A percentile compares a stretch with the other conserved stretches of the same genome.
These are phyloP conservation scores for thale cress (Arabidopsis thaliana) DNA, from an alignment of 345 rosid species.

Conservation along the genomic window DNA sequence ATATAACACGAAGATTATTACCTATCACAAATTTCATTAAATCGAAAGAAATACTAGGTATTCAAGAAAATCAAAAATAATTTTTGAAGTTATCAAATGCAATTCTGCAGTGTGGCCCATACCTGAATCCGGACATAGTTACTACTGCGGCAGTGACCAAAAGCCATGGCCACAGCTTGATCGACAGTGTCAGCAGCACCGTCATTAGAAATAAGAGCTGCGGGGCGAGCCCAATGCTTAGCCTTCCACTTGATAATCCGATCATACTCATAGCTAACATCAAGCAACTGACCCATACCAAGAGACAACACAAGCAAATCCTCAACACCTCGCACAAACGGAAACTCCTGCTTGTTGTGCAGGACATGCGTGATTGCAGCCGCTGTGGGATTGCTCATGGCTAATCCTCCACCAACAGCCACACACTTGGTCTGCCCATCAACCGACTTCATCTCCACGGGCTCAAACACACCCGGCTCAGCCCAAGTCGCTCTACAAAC, in stretches of 20 bases:
- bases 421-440: slow-evolving; percentile 80
- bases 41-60: not conserved
- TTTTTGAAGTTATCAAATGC: too few relatives aligned
- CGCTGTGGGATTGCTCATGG: slow-evolving; percentile 87
- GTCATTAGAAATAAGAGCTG: slow-evolving; percentile 83
- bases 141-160: slow-evolving; percentile 73
- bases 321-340: slow-evolving; percentile 94
- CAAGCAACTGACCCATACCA: slow-evolving; percentile 83
- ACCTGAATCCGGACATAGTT: slow-evolving; percentile 95
- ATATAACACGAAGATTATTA: not conserved
- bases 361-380: slow-evolving; percentile 97
- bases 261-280: slow-evolving; percentile 71
- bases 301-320: slow-evolving; percentile 85
- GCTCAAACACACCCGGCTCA: slow-evolving; percentile 77
- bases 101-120: slow-evolving; percentile 5
- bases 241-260: slow-evolving; percentile 75
- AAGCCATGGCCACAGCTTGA: slow-evolving; percentile 95
- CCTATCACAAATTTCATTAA: not conserved
- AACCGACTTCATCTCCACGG: slow-evolving; percentile 68
- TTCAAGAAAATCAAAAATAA: not conserved
- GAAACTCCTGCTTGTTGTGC: slow-evolving; percentile 97
- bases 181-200: slow-evolving; percentile 88
- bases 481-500: slow-evolving; percentile 97
- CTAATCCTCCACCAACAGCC: slow-evolving; percentile 88
- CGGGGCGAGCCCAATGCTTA: slow-evolving; percentile 91